Evolutionary conservation across 805 yeast genomes (phyloP).

Genomic region (Yarrowia sp.): DNA sequence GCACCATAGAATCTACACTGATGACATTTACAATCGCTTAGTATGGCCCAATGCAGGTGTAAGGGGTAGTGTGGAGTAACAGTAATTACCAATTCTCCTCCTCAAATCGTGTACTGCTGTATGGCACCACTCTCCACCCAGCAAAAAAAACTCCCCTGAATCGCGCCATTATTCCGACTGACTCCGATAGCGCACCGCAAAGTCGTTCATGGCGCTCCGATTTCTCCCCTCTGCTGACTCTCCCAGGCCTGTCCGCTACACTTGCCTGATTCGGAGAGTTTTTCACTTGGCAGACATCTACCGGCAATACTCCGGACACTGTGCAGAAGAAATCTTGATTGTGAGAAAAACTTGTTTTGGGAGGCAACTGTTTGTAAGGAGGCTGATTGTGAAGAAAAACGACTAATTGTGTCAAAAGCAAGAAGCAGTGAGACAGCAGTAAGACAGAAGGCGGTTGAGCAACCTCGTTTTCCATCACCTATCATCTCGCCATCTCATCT

Average conservation of each 20-base stretch:
- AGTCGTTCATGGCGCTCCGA: conserved; percentile 3
- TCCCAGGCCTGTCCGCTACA: background rate
- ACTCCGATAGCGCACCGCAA: background rate
- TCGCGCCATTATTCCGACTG: background rate
- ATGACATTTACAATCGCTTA: background rate
- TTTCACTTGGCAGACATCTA: conserved; percentile 1
- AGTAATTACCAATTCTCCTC: background rate
- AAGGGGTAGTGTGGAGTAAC: background rate
- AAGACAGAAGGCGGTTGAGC: too few relatives aligned
- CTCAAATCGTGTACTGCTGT: background rate
- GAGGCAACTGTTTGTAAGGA: too few relatives aligned
- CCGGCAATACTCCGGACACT: conserved; percentile 6
- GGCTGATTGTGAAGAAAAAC: background rate
- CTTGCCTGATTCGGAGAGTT: background rate
- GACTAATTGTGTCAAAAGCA: conserved; percentile 1
- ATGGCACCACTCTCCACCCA: too few relatives aligned
- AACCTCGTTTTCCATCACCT: too few relatives aligned
- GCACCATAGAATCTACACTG: background rate
- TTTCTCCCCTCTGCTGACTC: background rate
- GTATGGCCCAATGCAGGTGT: background rate
- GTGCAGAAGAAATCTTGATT: background rate
- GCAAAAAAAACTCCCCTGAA: background rate
- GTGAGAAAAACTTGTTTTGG: background rate
- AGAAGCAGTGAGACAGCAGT: too few relatives aligned
- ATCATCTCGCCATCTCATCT: too few relatives aligned